Evolutionary conservation across 2,329 filamentous ascomycete genomes (phyloP).

Genomic region (Diaporthe velutina): DNA sequence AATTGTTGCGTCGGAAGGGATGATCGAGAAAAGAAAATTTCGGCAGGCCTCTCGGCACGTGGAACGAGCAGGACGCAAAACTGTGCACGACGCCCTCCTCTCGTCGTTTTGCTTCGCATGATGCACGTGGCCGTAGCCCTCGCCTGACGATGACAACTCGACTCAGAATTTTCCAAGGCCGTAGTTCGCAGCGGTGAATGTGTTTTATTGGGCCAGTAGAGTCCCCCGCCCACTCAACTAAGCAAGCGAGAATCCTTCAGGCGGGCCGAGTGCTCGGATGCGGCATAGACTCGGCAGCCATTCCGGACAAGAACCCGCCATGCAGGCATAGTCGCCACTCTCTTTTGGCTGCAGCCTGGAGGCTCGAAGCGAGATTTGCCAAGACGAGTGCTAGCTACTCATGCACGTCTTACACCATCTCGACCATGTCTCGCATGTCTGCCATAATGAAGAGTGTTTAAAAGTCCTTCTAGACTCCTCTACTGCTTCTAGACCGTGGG

Average conservation of each 20-base stretch:
- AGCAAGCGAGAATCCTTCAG: slow-evolving; percentile 22
- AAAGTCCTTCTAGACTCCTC: slow-evolving; percentile 10
- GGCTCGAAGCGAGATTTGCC: slow-evolving; percentile 14
- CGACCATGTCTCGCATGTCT: no score
- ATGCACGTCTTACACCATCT: slow-evolving; percentile 19
- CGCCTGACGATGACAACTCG: not conserved
- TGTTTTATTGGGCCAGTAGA: not conserved
- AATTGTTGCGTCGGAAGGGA: not conserved
- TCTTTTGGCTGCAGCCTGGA: slow-evolving; percentile 18
- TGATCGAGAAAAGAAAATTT: no score
- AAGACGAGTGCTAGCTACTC: slow-evolving; percentile 6
- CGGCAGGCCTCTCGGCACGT: no score
- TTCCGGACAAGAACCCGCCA: not conserved
- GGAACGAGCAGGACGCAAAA: not conserved
- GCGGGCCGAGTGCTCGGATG: slow-evolving; percentile 10
- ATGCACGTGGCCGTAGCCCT: not conserved
- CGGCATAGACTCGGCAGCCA: slow-evolving; percentile 17
- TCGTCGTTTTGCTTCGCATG: not conserved
- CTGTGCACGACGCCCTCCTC: not conserved
- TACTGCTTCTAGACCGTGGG: not conserved
- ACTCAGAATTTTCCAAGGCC: not conserved
- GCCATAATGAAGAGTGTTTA: not conserved
- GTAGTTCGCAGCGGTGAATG: not conserved
- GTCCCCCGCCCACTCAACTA: not conserved
- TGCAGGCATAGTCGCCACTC: not conserved